Base-by-base conservation (phyloP, 768 basidiomycete species). In the Kwoniella europaea region DNA sequence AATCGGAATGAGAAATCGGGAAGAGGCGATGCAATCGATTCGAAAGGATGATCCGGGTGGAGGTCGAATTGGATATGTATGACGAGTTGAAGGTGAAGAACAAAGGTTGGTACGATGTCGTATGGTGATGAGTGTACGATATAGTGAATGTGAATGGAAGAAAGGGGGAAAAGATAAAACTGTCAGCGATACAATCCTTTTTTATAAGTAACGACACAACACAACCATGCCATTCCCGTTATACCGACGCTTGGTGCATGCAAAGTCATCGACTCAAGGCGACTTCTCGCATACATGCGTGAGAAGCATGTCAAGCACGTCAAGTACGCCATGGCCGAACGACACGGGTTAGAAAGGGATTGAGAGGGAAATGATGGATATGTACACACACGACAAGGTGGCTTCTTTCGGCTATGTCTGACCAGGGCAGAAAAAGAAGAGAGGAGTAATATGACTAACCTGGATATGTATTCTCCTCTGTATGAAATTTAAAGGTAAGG, bases 121-220 rank as follows among this genome's bases (percentile, higher is more conserved):
- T 50, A 50, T 50, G 10, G 24, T 43, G 16, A 35, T n/a, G 43
- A 61, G 46, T 41, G 42, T 29, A 15, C 18, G 46, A 50, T 16
- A 4, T 27, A 27, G 46, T 54, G 18, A 10, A n/a, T 64, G 24
- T 27, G 12, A 35, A 24, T 20, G 35, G 27, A 52, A 24, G 61
- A 41, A 54, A n/a, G 43, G 44, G 57, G 64, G 67, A 27, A 35
- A 67, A 74, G 53, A 42, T 29, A 67, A 53, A 61, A 63, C 12
- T 58, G 73, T 71, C 63, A 71, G 73, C 65, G 60, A 71, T 52
- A 24, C n/a, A 35, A 53, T 58, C 43, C 56, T 55, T 53, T 57
- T 57, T 9, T 55, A 29, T 22, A 29, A 50, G 59, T 27, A 3
- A 42, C 12, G 52, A 57, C 35, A 61, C 15, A 50, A 55, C 15